Conservation (phyloP, 225 moss, liverwort and hornwort genomes). For the Anthoceros angustus region DNA sequence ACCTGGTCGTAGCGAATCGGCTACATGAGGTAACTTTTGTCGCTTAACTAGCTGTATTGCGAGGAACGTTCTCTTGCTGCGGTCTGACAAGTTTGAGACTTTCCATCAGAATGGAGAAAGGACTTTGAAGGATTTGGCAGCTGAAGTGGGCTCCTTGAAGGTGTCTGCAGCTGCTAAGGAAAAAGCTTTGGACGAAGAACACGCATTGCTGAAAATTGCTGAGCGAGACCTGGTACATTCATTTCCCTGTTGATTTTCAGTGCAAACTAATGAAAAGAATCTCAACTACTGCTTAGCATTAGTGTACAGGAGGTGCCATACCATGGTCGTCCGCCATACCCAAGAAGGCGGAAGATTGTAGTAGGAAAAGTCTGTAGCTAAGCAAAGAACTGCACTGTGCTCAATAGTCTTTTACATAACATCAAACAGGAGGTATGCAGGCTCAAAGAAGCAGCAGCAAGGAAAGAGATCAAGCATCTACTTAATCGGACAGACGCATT, state of each 20-base stretch:
- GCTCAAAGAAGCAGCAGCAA: slow-evolving; percentile 4
- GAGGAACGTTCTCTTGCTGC: too few species aligned
- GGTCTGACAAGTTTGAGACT: not conserved
- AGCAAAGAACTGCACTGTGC: not conserved
- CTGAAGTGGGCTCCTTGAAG: not conserved
- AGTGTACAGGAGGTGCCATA: too few species aligned
- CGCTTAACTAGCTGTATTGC: too few species aligned
- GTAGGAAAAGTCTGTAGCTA: too few species aligned
- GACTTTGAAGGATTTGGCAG: not conserved
- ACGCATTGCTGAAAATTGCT: not conserved
- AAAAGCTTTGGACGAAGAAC: not conserved
- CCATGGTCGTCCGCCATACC: too few species aligned
- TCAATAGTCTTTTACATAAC: slow-evolving; percentile 1
- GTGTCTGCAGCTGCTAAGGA: not conserved
- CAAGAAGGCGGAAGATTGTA: too few species aligned
- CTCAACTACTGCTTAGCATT: too few species aligned
- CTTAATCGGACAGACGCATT: not conserved
- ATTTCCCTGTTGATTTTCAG: too few species aligned
- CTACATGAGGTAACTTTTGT: not conserved
- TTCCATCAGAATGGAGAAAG: not conserved
- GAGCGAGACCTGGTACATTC: not conserved
- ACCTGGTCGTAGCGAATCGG: not conserved
- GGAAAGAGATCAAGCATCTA: not conserved
- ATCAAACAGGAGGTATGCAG: slow-evolving; percentile 4
- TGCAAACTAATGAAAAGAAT: too few species aligned